A percentile compares a stretch with the other conserved stretches of the same genome.
Conservation (phyloP, 1,284 basidiomycete species). For the Earliella scabrosa region DNA sequence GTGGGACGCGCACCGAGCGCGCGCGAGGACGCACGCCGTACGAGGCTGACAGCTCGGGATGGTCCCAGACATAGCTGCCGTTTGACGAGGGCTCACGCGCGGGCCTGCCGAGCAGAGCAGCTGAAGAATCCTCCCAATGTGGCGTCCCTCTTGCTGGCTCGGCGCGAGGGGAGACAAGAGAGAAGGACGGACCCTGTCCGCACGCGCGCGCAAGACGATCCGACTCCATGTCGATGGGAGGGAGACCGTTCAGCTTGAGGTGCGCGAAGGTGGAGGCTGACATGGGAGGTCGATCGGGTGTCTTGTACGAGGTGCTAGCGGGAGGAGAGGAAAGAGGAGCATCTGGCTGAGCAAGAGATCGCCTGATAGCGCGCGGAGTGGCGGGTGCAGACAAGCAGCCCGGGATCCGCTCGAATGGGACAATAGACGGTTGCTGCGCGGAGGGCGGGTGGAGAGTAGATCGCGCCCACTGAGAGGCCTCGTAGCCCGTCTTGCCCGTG, state of each 20-base stretch:
- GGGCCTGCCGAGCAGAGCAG: background rate
- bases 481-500: no score
- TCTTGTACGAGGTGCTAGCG: background rate
- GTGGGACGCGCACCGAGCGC: constrained; percentile 17
- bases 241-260: constrained; percentile 12
- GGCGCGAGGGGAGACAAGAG: constrained; percentile 3
- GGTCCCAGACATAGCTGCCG: background rate
- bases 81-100: background rate
- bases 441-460: background rate
- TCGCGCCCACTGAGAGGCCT: background rate
- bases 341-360: background rate
- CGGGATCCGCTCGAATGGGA: background rate
- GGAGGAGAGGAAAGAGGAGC: background rate
- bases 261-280: constrained; percentile 5
- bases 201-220: constrained; percentile 36
- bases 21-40: constrained; percentile 16
- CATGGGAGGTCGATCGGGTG: background rate
- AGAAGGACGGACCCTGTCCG: constrained; percentile 27
- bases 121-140: background rate
- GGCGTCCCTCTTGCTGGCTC: background rate
- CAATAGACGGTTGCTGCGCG: background rate
- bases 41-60: constrained; percentile 1
- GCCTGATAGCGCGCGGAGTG: background rate
- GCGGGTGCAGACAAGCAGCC: background rate
- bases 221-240: constrained; percentile 28